Base-by-base conservation (phyloP, 192 early-diverging fungal genomes). In the Dissophora globulifera region DNA sequence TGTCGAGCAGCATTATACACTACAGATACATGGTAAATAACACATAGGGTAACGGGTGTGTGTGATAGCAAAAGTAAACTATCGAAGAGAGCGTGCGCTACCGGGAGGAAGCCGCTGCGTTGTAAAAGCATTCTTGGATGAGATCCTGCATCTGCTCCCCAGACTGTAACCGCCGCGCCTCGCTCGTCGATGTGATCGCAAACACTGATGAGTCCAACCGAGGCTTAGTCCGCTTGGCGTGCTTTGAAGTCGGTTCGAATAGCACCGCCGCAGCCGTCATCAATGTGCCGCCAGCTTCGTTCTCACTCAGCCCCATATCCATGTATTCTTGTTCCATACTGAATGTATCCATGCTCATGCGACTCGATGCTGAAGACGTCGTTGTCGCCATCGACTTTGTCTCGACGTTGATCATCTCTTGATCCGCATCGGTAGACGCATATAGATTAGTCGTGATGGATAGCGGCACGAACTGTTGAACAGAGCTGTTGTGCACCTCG, bases 41-140 rank as follows among this genome's bases (percentile, higher is more conserved):
- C 11, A 22, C 47, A 43, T 22, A 42, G 29, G 49, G 33, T 3
- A 29, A 46, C n/a, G n/a, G 22, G 49, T 11, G 11, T 29, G 15
- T 17, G 26, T 0, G 45, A 17, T 11, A 47, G 45, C 2, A 49
- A 11, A 20, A 40, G 12, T 29, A 35, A 49, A 41, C 15, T 31
- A 50, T 19, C n/a, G 16, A 33, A 52, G 23, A 42, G 10, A 42
- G 32, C 19, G 16, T n/a, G 7, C 25, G n/a, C 52, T 62, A 62
- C 27, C 54, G 46, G 4, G 52, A 50, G 30, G 70, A 59, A 1
- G 72, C 47, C 30, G 68, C 58, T 5, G 72, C 72, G 35, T 76
- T 76, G 35, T 67, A 76, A 25, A 76, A 76, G 42, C 72, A 76
- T 25, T 76, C 63, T 50, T 76, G 62, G 43, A 76, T 51, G 22